Evolutionary conservation across 148 eudicot genomes (phyloP).

Genomic region (Diospyros kaki): DNA sequence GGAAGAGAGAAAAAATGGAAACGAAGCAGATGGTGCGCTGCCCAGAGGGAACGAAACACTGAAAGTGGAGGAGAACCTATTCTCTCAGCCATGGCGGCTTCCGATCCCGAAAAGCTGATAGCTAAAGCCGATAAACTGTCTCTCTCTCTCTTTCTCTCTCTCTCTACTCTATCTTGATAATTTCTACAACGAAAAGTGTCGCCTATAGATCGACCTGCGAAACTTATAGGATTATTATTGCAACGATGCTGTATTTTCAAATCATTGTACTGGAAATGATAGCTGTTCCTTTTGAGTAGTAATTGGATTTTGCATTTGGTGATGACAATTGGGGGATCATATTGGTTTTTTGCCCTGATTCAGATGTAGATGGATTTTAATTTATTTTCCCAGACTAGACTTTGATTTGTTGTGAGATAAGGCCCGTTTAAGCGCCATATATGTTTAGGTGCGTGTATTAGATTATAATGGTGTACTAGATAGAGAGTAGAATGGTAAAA

Average conservation of each 20-base stretch:
- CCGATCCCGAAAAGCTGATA: slow-evolving; percentile 70
- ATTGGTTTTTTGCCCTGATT: no score
- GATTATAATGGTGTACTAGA: no score
- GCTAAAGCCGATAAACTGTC: slow-evolving; percentile 82
- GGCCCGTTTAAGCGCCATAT: no score
- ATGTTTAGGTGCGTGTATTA: no score
- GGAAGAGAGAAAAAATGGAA: no score
- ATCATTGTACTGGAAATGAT: not conserved
- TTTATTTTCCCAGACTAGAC: no score
- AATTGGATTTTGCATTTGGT: not conserved
- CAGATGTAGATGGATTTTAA: no score
- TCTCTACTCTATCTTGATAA: not conserved
- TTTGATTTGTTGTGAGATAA: no score
- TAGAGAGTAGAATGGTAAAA: no score
- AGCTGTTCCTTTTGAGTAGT: not conserved
- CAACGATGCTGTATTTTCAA: not conserved
- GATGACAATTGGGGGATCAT: not conserved
- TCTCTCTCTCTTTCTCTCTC: slow-evolving; percentile 13
- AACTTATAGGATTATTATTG: no score
- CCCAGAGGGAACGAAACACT: no score
- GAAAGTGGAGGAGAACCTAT: not conserved
- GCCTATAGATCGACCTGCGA: not conserved
- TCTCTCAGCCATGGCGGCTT: slow-evolving; percentile 42
- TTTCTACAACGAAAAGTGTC: not conserved
- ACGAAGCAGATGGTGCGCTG: no score